These are phyloP conservation scores for Mariannaea elegans DNA, from an alignment of 2,329 filamentous ascomycete genomes.

Conservation along the genomic window DNA sequence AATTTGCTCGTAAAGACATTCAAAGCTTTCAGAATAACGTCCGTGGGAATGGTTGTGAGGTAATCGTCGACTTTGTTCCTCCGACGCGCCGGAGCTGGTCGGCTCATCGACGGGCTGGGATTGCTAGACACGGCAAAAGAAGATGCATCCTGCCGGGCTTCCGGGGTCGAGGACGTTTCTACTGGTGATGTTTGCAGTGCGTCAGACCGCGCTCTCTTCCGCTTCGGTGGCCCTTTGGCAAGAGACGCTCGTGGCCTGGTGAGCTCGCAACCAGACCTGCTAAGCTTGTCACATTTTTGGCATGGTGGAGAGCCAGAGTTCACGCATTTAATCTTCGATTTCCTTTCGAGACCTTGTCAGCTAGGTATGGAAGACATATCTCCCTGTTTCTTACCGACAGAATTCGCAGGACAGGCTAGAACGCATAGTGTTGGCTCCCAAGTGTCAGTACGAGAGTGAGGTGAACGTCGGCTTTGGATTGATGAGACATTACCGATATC, in stretches of 20 bases:
- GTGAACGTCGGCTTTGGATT: slow-evolving; percentile 9
- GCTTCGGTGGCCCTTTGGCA: slow-evolving; percentile 14
- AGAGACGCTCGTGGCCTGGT: slow-evolving; percentile 23
- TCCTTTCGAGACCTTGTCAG: slow-evolving; percentile 29
- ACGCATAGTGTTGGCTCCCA: slow-evolving; percentile 34
- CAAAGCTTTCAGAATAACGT: slow-evolving; percentile 43
- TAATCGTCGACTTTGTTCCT: slow-evolving; percentile 34
- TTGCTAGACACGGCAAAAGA: background rate
- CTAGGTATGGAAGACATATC: too few species aligned
- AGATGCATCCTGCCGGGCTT: background rate
- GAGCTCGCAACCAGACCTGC: slow-evolving; percentile 39
- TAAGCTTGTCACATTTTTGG: slow-evolving; percentile 41
- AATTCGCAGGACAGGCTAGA: slow-evolving; percentile 48
- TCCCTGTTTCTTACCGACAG: slow-evolving; percentile 40
- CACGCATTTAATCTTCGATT: slow-evolving; percentile 48
- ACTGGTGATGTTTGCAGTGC: background rate
- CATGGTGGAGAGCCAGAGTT: slow-evolving; percentile 45
- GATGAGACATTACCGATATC: slow-evolving; percentile 2
- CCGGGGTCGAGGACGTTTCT: background rate
- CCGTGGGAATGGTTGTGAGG: slow-evolving; percentile 35
- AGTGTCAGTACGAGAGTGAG: background rate
- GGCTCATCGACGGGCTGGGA: slow-evolving; percentile 5
- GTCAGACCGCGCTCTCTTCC: background rate
- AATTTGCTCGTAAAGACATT: slow-evolving; percentile 48
- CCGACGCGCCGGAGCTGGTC: background rate